A percentile compares a stretch with the other conserved stretches of the same genome.
These are phyloP conservation scores for Xerophyta viscosa DNA, from an alignment of 106 monocot genomes.

Conservation along the genomic window DNA sequence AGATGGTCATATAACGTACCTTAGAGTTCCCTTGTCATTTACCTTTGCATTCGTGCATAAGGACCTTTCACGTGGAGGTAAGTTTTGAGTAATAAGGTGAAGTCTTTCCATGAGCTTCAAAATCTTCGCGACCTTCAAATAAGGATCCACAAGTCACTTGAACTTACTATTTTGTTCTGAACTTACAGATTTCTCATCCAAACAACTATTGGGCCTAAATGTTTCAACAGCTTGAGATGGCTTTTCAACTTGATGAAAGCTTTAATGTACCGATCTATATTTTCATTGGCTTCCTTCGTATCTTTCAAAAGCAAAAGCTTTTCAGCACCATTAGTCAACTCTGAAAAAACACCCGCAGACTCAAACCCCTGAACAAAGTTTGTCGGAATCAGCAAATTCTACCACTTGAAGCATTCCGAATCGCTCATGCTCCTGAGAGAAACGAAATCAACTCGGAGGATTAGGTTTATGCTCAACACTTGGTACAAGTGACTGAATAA, in stretches of 20 bases:
- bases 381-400: constrained; percentile 26
- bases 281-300: no score
- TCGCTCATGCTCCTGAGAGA: constrained; percentile 52
- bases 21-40: no score
- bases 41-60: no score
- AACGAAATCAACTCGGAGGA: no score
- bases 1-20: no score
- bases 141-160: background rate
- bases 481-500: no score
- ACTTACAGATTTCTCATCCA: background rate
- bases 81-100: no score
- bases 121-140: no score
- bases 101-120: no score
- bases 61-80: no score
- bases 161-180: constrained; percentile 6
- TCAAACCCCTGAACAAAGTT: constrained; percentile 37
- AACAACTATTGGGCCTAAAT: background rate
- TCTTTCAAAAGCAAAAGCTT: constrained; percentile 13
- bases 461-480: background rate
- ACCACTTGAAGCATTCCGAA: constrained; percentile 51
- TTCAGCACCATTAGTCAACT: constrained; percentile 20
- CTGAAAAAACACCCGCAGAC: constrained; percentile 32
- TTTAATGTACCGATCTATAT: constrained; percentile 28
- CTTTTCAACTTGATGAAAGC: constrained; percentile 10
- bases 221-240: constrained; percentile 4